Evolutionary conservation across 73 alveolate species (phyloP), one percentile per base, ranked within the genome.

Genomic region (Chromera velia): DNA sequence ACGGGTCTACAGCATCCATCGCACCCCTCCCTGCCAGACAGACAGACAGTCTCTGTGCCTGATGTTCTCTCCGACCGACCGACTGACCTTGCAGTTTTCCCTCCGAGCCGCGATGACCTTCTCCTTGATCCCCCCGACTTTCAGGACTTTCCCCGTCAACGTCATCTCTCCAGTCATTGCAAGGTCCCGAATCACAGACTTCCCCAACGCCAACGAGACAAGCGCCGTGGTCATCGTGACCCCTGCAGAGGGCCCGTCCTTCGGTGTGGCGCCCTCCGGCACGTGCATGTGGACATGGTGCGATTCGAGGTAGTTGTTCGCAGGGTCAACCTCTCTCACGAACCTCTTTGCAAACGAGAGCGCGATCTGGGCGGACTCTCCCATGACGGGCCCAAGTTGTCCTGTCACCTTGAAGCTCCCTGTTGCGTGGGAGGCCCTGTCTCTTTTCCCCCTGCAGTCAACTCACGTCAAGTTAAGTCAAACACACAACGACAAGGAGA

Each of bases 201-300:
- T 64, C 9, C 84, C 88, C 24, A 87, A n/a, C 26, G 96, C 94
- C 70, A 91, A 73, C 62, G 71, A 55, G 55, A 64, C 40, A 65
- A 91, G 68, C 18, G 94, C 93, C 9, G 96, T 76, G 29, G 96
- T 86, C 77, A 91, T 89, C 30, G 96, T 91, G 28, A 91, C 85
- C 1, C 96, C 96, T 1, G 96, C 96, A 19, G 96, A 91, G 40
- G 96, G 96, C 26, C 96, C 96, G 75, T 91, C 96, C 85, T 91
- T 91, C 19, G 91, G 89, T 6, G 83, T 82, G n/a, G 96, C 94
- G 30, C 96, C 96, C 73, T 91, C 96, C 0, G 96, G 96, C 85
- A 91, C 89, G 73, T 91, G 93, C 73, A 91, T 64, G 72, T 91
- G 96, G 75, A 91, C 75, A 33, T 72, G 77, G 26, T 79, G 82